phyloP scores from a whole-genome alignment of 331 rosid species.

The Phaseolus coccineus region DNA sequence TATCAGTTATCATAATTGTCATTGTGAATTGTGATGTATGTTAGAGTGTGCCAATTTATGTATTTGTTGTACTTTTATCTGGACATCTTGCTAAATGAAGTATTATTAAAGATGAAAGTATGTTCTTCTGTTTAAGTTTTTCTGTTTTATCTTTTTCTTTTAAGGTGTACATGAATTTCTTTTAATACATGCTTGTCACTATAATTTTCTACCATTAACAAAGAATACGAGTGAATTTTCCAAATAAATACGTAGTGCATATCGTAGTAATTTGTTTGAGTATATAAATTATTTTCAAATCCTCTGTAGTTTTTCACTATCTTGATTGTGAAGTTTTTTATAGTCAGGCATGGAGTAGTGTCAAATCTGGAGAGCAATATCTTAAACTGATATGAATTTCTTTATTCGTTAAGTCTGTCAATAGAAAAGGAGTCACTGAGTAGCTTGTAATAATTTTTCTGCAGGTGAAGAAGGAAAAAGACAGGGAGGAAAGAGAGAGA shows the following conservation, averaged over 20 bases:
- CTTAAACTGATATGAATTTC: background rate
- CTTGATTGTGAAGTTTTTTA: background rate
- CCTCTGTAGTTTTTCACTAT: background rate
- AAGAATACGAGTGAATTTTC: background rate
- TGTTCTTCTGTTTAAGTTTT: background rate
- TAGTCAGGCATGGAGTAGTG: background rate
- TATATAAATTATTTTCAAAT: slow-evolving; percentile 2
- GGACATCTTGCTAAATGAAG: background rate
- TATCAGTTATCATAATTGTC: background rate
- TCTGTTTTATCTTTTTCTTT: background rate
- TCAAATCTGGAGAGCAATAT: slow-evolving; percentile 9
- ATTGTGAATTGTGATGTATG: background rate
- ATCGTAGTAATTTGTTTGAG: background rate
- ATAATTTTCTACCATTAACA: background rate
- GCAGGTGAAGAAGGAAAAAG: slow-evolving; percentile 84
- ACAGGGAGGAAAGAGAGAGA: slow-evolving; percentile 80
- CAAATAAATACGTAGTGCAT: background rate
- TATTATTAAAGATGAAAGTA: background rate
- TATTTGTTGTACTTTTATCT: background rate
- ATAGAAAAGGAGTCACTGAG: slow-evolving; percentile 8
- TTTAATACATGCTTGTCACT: background rate
- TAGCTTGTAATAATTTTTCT: slow-evolving; percentile 39
- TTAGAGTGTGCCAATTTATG: background rate
- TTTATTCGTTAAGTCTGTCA: slow-evolving; percentile 9
- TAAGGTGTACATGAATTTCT: background rate